phyloP scores from a whole-genome alignment of 768 basidiomycete genomes.

The Trametes punicea region DNA sequence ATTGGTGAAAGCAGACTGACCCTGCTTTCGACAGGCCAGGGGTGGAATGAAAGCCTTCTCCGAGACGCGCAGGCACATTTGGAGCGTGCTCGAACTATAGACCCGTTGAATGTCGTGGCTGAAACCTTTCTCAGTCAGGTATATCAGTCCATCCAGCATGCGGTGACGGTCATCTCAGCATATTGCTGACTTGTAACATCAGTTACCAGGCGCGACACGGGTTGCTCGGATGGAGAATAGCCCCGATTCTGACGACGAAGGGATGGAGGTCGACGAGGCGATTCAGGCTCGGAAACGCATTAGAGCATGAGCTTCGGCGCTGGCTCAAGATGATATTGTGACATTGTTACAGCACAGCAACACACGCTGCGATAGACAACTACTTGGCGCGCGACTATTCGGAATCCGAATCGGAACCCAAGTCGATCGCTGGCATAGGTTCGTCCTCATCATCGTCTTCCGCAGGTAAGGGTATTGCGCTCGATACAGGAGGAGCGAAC shows the following conservation, averaged over 20 bases:
- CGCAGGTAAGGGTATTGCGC: constrained; percentile 14
- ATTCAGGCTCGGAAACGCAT: constrained; percentile 36
- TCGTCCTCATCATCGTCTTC: constrained; percentile 64
- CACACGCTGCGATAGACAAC: background rate
- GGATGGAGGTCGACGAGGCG: constrained; percentile 25
- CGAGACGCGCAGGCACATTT: constrained; percentile 63
- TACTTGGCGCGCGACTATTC: constrained; percentile 27
- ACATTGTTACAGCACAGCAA: background rate
- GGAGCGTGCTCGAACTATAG: constrained; percentile 57
- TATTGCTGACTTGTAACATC: background rate
- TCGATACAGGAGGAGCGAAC: background rate
- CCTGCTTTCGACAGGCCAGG: constrained; percentile 17
- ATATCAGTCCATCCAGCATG: constrained; percentile 18
- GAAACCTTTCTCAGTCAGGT: constrained; percentile 55
- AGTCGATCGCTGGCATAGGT: constrained; percentile 71
- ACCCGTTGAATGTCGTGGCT: constrained; percentile 54
- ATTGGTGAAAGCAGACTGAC: background rate
- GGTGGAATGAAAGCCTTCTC: constrained; percentile 35
- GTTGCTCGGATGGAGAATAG: constrained; percentile 17
- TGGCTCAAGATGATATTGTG: background rate
- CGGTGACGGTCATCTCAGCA: background rate
- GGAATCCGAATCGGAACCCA: constrained; percentile 76
- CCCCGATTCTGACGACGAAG: constrained; percentile 39
- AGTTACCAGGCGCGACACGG: constrained; percentile 18
- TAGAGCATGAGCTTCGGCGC: constrained; percentile 20